phyloP scores from a whole-genome alignment of 139 green algal species.

The Picochlorum sp. region DNA sequence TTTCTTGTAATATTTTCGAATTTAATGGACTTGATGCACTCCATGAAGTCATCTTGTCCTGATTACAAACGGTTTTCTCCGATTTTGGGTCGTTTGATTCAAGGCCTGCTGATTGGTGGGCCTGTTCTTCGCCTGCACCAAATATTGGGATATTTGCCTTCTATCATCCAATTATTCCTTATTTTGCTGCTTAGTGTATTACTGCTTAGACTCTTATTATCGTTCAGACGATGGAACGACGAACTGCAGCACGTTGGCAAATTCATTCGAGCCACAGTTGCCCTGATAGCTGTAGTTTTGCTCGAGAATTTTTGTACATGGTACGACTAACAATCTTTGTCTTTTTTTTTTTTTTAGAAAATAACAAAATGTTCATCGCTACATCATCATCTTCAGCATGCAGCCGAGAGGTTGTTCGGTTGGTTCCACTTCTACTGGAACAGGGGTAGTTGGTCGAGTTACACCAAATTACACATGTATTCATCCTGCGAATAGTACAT shows the following conservation, averaged over 20 bases:
- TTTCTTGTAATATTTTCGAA: too few species aligned
- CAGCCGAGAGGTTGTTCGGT: too few species aligned
- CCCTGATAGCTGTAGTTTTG: slow-evolving; percentile 40
- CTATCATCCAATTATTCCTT: not conserved
- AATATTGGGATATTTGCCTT: not conserved
- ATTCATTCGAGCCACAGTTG: slow-evolving; percentile 38
- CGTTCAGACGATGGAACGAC: slow-evolving; percentile 48
- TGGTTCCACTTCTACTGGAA: too few species aligned
- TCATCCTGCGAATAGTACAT: not conserved
- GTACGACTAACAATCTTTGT: not conserved
- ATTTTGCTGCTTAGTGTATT: slow-evolving; percentile 15
- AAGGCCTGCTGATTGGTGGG: not conserved
- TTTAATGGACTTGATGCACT: not conserved
- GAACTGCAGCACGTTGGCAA: slow-evolving; percentile 28
- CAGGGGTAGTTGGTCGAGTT: too few species aligned
- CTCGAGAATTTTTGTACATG: slow-evolving; percentile 55
- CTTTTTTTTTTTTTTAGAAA: not conserved
- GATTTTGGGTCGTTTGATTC: not conserved
- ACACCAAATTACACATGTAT: too few species aligned
- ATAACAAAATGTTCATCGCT: too few species aligned
- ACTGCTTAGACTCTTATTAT: slow-evolving; percentile 23
- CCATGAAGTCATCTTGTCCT: not conserved
- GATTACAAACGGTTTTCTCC: not conserved
- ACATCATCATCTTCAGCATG: too few species aligned
- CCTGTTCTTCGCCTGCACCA: not conserved